A percentile compares a stretch with the other conserved stretches of the same genome.
These are phyloP conservation scores for Acacia confusa DNA, from an alignment of 306 rosid species.

Conservation along the genomic window DNA sequence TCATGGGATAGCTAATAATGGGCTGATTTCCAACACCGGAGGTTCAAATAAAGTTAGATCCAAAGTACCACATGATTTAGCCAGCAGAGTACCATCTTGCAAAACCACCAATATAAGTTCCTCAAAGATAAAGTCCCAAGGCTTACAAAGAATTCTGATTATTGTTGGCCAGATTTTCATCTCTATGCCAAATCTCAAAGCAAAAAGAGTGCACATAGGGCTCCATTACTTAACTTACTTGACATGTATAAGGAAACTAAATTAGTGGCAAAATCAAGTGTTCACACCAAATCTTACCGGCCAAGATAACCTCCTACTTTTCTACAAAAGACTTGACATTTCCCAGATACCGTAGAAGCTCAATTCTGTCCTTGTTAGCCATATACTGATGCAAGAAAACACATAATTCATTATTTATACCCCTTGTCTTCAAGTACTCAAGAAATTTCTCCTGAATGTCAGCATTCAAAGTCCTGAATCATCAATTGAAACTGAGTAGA, in stretches of 20 bases:
- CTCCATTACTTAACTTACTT: not conserved
- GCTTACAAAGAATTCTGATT: not conserved
- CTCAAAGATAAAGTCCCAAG: not conserved
- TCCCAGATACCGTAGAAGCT: constrained; percentile 68
- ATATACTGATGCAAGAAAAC: constrained; percentile 70
- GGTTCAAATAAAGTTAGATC: not conserved
- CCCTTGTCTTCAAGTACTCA: constrained; percentile 63
- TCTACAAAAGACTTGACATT: constrained; percentile 62
- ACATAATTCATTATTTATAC: constrained; percentile 64
- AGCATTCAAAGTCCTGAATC: constrained; percentile 56
- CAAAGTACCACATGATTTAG: not conserved
- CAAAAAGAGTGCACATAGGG: not conserved
- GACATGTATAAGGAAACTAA: not conserved
- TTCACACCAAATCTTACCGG: constrained; percentile 5
- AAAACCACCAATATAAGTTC: not conserved
- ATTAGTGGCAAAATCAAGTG: not conserved
- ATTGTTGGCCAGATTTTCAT: not conserved
- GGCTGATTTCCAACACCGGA: too few species aligned
- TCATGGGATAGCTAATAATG: too few species aligned
- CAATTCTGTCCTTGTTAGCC: constrained; percentile 84
- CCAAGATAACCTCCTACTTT: constrained; percentile 31
- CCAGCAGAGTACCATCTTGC: not conserved
- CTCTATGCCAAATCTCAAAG: not conserved
- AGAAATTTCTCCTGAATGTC: constrained; percentile 47
- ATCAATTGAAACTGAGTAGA: constrained; percentile 23